Evolutionary conservation across 1,139 yeast species (phyloP), one percentile per base, ranked within the genome.

Genomic region (Diutina catenulata): DNA sequence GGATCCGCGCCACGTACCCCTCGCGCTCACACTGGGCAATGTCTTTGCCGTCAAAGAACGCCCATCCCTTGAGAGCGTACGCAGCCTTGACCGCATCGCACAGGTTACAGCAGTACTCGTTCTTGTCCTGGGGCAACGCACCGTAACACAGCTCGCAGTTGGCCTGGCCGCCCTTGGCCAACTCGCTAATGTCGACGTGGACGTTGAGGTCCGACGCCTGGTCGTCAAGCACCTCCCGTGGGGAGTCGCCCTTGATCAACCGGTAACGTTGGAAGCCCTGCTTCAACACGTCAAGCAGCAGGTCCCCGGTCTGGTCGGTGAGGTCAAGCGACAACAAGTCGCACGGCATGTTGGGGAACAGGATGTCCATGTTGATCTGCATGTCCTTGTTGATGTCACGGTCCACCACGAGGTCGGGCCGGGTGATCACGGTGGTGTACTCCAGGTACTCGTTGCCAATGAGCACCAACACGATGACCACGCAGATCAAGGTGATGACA

Each of bases 61-160:
- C 91, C 98, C 98, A 91, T 25, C 75, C 76, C 21, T 64, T 69
- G 16, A 69, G 71, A 19, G 83, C 78, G 53, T 88, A 91, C 1
- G 96, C 95, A 47, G 68, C 59, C 43, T 76, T 74, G 27, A 91
- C 94, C 33, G 84, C 75, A 36, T 73, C 81, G 65, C 98, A 91
- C 28, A 80, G 72, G 55, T 87, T 83, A 59, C 98, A 91, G 60
- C 96, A 87, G 31, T 67, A 59, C 42, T 60, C 59, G 46, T 77
- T 75, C 27, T 64, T 62, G 7, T 66, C 65, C 50, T 83, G 93
- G 43, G 75, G 76, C 39, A 74, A 65, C 0, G 94, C 77, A 1
- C 96, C 96, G 55, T 86, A 88, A 60, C 98, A 91, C 0, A 93
- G 70, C 1, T 96, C 97, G 66, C 96, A 87, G 8, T 35, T 40